Percentiles rank a stretch among this genome's conserved stretches.
These are phyloP conservation scores for Cordyceps sp. DNA, from an alignment of 2,329 filamentous ascomycete genomes.

Conservation along the genomic window DNA sequence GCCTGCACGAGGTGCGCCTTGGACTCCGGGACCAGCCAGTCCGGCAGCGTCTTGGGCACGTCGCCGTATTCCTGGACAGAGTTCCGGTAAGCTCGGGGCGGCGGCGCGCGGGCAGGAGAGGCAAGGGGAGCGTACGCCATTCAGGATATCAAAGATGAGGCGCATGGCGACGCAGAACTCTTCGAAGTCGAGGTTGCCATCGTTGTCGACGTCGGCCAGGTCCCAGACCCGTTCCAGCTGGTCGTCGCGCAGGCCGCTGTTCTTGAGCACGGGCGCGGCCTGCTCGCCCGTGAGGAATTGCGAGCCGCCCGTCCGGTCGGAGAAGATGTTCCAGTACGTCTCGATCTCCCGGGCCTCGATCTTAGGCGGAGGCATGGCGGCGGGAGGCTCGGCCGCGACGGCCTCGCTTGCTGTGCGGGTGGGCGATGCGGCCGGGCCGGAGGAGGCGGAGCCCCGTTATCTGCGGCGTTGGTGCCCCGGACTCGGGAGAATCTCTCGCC, in stretches of 20 bases:
- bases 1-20: slow-evolving; percentile 85
- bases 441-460: too few species aligned
- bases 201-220: slow-evolving; percentile 88
- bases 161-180: slow-evolving; percentile 99
- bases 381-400: slow-evolving; percentile 4
- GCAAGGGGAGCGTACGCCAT: slow-evolving; percentile 45
- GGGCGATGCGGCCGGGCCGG: too few species aligned
- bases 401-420: too few species aligned
- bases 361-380: slow-evolving; percentile 35
- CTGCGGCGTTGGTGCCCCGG: too few species aligned
- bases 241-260: slow-evolving; percentile 44
- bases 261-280: slow-evolving; percentile 45
- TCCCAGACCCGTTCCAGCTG: slow-evolving; percentile 98
- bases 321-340: slow-evolving; percentile 51
- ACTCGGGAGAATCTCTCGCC: too few species aligned
- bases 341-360: slow-evolving; percentile 47
- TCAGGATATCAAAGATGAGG: slow-evolving; percentile 91
- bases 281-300: slow-evolving; percentile 44
- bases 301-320: slow-evolving; percentile 39
- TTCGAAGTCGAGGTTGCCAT: slow-evolving; percentile 96
- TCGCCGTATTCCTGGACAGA: slow-evolving; percentile 61
- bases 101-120: too few species aligned
- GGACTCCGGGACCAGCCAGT: slow-evolving; percentile 94
- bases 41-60: slow-evolving; percentile 71
- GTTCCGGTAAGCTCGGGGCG: too few species aligned